Percentiles rank a stretch among this genome's conserved stretches.
Conservation (phyloP, 2,329 filamentous ascomycete species). For the Tolypocladium cylindrosporum region DNA sequence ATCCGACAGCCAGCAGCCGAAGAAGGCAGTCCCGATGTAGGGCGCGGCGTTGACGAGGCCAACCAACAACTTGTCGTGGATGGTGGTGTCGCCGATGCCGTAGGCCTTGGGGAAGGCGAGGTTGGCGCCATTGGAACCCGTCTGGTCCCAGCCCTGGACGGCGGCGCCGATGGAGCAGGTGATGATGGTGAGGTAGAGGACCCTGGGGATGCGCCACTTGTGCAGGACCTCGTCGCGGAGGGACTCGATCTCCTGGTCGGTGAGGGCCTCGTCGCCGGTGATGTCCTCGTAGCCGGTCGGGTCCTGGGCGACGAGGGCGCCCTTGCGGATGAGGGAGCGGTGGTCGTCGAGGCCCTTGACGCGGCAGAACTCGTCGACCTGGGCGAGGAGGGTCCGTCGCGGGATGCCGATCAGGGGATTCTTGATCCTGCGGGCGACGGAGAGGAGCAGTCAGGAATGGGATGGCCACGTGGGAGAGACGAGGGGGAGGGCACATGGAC, state of each 20-base stretch:
- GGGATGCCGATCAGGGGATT: slow-evolving; percentile 43
- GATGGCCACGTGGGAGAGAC: background rate
- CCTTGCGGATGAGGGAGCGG: slow-evolving; percentile 50
- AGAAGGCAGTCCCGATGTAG: slow-evolving; percentile 35
- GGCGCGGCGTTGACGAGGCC: slow-evolving; percentile 57
- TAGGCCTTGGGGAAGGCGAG: slow-evolving; percentile 49
- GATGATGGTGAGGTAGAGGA: slow-evolving; percentile 56
- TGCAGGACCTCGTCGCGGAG: slow-evolving; percentile 54
- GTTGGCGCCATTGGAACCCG: slow-evolving; percentile 53
- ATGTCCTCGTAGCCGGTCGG: slow-evolving; percentile 53
- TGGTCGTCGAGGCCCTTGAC: slow-evolving; percentile 49
- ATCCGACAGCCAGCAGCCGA: slow-evolving; percentile 58
- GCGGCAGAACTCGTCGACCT: slow-evolving; percentile 53
- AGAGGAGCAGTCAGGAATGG: slow-evolving; percentile 7
- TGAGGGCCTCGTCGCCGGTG: slow-evolving; percentile 43
- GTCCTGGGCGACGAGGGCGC: slow-evolving; percentile 65
- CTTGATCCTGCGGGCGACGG: slow-evolving; percentile 23
- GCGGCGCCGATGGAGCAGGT: slow-evolving; percentile 61
- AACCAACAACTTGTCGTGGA: slow-evolving; percentile 38
- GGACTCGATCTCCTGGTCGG: slow-evolving; percentile 46
- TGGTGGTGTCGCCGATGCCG: slow-evolving; percentile 24
- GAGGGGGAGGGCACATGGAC: slow-evolving; percentile 1
- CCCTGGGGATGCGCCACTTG: slow-evolving; percentile 55
- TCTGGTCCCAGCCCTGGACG: slow-evolving; percentile 63
- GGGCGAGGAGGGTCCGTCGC: slow-evolving; percentile 35